Base-by-base conservation (phyloP, 495 filamentous ascomycete genomes). In the Schizothecium vesticola region DNA sequence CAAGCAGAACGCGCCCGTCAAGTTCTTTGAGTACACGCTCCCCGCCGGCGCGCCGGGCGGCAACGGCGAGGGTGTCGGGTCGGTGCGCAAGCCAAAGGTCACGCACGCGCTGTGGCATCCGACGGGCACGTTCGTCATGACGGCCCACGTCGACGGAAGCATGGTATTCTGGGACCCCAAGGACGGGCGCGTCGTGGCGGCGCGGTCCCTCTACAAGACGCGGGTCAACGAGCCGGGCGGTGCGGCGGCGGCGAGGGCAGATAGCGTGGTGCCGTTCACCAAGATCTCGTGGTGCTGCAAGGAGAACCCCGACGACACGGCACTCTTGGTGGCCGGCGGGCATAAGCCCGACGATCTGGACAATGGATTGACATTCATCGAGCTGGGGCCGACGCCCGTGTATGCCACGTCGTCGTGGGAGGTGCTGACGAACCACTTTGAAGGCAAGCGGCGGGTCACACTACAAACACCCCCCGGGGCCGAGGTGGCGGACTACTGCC, bases 161-260 rank as follows among this genome's bases (percentile, higher is more conserved):
- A 74, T 99, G 33, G 95, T 94, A 0, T 87, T 98, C 62, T 99
- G 96, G 96, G 96, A 98, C 81, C 80, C 90, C 3, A 96, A 93
- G 70, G 96, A 97, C 74, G 95, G 93, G 10, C 88, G 92, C 58
- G 83, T 95, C 29, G 81, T 99, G 16, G 86, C 92, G 82, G 93
- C 93, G 12, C 82, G 96, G 70, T 96, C 91, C 4, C 78, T 97
- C 24, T 85, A 90, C 69, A 86, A 90, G 57, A 85, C 84, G 3
- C 86, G 91, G 72, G 78, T 99, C 55, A 84, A 96, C 29, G 79
- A 82, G 36, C 80, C 83, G 8, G 79, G 78, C 11, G 77, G 79
- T 25, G 74, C 79, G 43, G 74, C 77, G 11, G 55, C 22, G 73
- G 76, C 21, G 70, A 79, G 25, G 82, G 81, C 24, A 78, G 43